Evolutionary conservation across 2,329 filamentous ascomycete genomes (phyloP).

Genomic region (Beauveria asiatica): DNA sequence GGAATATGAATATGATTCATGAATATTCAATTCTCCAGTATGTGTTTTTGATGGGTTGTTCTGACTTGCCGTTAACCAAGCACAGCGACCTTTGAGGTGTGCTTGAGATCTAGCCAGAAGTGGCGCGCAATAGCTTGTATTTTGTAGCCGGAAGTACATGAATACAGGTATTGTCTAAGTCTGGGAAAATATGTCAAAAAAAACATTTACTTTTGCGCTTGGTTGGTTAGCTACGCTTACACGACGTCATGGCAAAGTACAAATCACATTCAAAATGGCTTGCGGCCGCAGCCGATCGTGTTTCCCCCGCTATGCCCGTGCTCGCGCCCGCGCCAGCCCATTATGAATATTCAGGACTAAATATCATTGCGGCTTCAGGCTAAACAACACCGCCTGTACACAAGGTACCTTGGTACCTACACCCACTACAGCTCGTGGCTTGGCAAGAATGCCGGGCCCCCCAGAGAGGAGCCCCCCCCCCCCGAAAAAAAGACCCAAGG

Average conservation of each 20-base stretch:
- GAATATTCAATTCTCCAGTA: no score
- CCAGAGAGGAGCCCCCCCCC: neutral
- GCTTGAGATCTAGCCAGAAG: neutral
- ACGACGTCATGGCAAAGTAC: neutral
- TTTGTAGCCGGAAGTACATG: neutral
- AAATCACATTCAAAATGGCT: neutral
- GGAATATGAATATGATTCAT: no score
- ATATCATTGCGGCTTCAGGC: neutral
- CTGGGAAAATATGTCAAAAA: no score
- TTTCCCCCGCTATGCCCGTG: neutral
- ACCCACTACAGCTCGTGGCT: neutral
- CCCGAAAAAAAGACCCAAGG: no score
- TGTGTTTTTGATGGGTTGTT: neutral
- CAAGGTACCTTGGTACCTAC: no score
- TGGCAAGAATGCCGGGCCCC: neutral
- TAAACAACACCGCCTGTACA: neutral
- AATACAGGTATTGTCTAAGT: no score
- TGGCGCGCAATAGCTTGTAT: neutral
- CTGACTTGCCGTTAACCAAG: neutral
- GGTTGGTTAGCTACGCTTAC: neutral
- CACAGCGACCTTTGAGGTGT: neutral
- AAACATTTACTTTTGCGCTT: no score
- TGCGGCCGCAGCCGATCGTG: conserved; percentile 5
- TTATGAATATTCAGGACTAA: neutral
- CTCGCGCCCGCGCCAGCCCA: neutral